Base-by-base conservation (phyloP, 208 protist species). In the Crithidia mellificae region DNA sequence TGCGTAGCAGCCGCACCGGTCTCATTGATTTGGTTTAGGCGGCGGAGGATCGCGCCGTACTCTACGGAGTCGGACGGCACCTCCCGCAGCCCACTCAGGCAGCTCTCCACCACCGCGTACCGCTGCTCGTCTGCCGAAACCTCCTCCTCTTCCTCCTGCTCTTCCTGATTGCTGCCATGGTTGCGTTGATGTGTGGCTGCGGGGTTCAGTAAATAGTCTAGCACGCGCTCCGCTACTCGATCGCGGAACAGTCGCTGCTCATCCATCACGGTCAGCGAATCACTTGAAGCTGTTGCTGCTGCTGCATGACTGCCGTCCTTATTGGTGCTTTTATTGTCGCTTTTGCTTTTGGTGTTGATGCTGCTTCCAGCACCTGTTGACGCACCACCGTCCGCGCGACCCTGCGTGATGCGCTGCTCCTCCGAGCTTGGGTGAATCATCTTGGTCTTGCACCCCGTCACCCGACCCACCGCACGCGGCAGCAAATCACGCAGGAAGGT, bases 41-140 rank as follows among this genome's bases (percentile, higher is more conserved):
- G 54, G 5, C 39, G 53, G 36, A 76, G 63, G 22, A 76, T 30
- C 17, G 51, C 54, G 9, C 22, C 38, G 56, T 76, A 76, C 49
- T 76, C 70, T 25, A 61, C 63, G 7, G 63, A 62, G 50, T 62
- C 54, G 6, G 63, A 38, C 2, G 63, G 17, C 5, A 76, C 56
- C 36, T 70, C 62, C 24, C 70, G 70, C 20, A 76, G 34, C 6
- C 70, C 70, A 22, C 56, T 70, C 6, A 76, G 63, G 24, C 70
- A 76, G 8, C 46, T 24, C n/a, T 47, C 63, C 6, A 76, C 56
- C n/a, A 66, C 53, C 11, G 51, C 61, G 38, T 67, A 41, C 7
- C 50, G 70, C 39, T 46, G 36, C 19, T 55, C 70, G 12, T 69
- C 63, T 24, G 51, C 56, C 25, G 20, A 29, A 32, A 38, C 24